Evolutionary conservation across 306 rosid species (phyloP).

Genomic region (Alnus rubra): DNA sequence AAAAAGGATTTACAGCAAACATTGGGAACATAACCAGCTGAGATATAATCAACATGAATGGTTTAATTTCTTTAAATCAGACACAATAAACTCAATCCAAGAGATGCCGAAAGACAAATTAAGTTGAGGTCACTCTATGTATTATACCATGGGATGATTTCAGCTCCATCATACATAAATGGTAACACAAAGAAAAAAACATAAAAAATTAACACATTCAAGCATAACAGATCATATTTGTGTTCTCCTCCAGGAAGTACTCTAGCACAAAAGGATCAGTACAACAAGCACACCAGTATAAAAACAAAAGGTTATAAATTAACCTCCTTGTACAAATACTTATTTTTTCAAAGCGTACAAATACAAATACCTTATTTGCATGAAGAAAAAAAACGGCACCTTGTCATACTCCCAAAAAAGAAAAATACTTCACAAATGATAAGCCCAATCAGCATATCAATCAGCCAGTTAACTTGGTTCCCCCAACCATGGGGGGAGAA

Average conservation of each 20-base stretch:
- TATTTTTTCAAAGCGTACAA: too few species aligned
- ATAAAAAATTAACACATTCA: neutral
- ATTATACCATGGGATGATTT: too few species aligned
- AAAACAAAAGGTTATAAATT: neutral
- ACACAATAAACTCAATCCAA: too few species aligned
- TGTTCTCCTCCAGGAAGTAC: neutral
- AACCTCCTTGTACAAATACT: neutral
- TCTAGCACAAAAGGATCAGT: neutral
- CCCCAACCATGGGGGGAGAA: too few species aligned
- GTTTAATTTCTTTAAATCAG: too few species aligned
- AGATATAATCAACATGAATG: too few species aligned
- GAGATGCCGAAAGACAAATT: too few species aligned
- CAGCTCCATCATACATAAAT: too few species aligned
- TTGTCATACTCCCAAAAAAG: neutral
- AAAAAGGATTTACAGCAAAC: too few species aligned
- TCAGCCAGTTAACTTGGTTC: constrained; percentile 9
- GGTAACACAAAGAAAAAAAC: neutral
- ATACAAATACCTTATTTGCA: neutral
- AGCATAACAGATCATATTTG: neutral
- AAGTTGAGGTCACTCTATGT: too few species aligned
- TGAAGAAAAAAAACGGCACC: neutral
- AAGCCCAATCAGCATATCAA: constrained; percentile 6
- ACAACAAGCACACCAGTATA: neutral
- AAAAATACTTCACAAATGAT: neutral
- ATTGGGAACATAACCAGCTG: too few species aligned